Evolutionary conservation across 2,329 filamentous ascomycete species (phyloP), one percentile per base, ranked within the genome.

Genomic region (Colletotrichum somersetense): DNA sequence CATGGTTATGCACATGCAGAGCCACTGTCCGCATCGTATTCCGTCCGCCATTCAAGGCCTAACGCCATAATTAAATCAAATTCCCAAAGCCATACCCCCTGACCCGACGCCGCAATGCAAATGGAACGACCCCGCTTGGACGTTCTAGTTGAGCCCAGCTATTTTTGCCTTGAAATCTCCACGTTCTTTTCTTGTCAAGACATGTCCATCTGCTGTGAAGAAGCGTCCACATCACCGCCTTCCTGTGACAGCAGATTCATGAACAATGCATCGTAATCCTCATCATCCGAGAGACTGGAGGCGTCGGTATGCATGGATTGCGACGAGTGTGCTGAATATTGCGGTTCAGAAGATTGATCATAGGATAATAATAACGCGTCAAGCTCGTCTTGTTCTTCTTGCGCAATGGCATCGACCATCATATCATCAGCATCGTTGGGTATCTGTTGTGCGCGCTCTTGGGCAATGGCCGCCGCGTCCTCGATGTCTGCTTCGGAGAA

Each of bases 181-280:
- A 48, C 20, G 20, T 18, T 58, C 16, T 23, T 5, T 23, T 26
- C 4, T 23, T 11, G 63, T 79, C 75, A 85, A 44, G 83, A 83
- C 79, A 85, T 82, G 67, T 89, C 87, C 81, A 87, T 87, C 48
- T 84, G 80, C 42, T 84, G 80, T 30, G 80, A 81, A 3, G 76
- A 74, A 35, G 75, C 71, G 66, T 76, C 72, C 38, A 62, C 64
- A 63, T 74, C 69, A 71, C 5, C 63, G 58, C 18, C 80, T 59
- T 86, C 82, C 72, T 85, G 81, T n/a, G 87, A 84, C 62, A 89
- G 80, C 48, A 93, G 78, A 75, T 93, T 90, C 83, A 89, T 88
- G 78, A 97, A 91, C 12, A 91, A 80, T 58, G 85, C 81, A 74
- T 91, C 89, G 76, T 91, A 91, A 55, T 91, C 89, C 18, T 87